Evolutionary conservation across 257 asterid genomes (phyloP).

Genomic region (Sherardia arvensis): DNA sequence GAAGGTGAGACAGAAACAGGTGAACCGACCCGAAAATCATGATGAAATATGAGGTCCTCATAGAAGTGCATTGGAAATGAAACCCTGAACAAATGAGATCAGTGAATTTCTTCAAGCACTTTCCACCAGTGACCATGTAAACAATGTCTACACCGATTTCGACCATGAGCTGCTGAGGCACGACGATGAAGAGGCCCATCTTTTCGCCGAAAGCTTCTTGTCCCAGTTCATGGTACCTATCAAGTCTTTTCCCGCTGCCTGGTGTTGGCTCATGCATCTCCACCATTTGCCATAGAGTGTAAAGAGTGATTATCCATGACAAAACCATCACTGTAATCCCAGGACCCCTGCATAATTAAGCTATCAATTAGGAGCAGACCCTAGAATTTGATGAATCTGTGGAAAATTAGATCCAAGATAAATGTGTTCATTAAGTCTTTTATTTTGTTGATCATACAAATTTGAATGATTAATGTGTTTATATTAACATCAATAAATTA

Average conservation of each 20-base stretch:
- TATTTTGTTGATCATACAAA: too few relatives aligned
- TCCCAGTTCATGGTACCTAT: slow-evolving; percentile 51
- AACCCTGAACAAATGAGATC: slow-evolving; percentile 11
- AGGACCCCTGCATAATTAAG: slow-evolving; percentile 35
- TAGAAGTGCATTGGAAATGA: background rate
- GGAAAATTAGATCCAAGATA: too few relatives aligned
- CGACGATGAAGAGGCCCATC: slow-evolving; percentile 43
- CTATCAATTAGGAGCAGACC: too few relatives aligned
- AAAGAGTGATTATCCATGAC: slow-evolving; percentile 51
- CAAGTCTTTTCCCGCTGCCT: slow-evolving; percentile 32
- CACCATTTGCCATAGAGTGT: slow-evolving; percentile 61
- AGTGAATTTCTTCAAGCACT: slow-evolving; percentile 35
- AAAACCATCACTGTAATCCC: slow-evolving; percentile 31
- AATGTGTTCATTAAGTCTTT: too few relatives aligned
- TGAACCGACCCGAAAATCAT: slow-evolving; percentile 40
- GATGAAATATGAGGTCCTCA: slow-evolving; percentile 28
- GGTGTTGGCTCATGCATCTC: slow-evolving; percentile 51
- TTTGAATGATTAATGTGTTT: too few relatives aligned
- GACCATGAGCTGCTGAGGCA: slow-evolving; percentile 45
- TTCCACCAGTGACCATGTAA: slow-evolving; percentile 53
- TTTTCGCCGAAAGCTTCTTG: slow-evolving; percentile 48
- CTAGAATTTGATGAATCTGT: too few relatives aligned
- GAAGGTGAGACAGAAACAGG: slow-evolving; percentile 39
- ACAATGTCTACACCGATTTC: slow-evolving; percentile 46
- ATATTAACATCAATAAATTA: too few relatives aligned